A percentile compares a stretch with the other conserved stretches of the same genome.
Conservation (phyloP, 768 basidiomycete species). For the Psilocybe cubensis region DNA sequence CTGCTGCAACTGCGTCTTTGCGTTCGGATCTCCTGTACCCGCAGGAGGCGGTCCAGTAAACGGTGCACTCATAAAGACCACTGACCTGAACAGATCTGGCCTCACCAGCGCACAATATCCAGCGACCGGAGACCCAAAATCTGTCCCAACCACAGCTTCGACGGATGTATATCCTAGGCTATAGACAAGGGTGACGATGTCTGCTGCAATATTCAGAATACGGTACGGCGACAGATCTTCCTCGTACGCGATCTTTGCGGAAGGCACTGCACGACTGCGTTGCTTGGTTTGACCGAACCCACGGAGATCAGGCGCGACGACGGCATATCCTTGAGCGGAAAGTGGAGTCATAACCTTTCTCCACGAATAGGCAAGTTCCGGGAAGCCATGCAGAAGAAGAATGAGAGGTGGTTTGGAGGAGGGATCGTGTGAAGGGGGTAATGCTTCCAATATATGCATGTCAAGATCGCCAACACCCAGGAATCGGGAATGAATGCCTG, state of each 20-base stretch:
- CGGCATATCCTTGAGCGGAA: constrained; percentile 53
- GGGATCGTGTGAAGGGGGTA: constrained; percentile 23
- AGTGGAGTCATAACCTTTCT: constrained; percentile 59
- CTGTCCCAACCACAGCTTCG: constrained; percentile 61
- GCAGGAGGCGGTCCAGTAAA: constrained; percentile 50
- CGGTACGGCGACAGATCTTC: constrained; percentile 56
- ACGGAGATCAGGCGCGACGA: constrained; percentile 66
- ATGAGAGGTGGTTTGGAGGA: constrained; percentile 44
- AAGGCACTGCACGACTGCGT: not conserved
- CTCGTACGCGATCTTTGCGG: constrained; percentile 37
- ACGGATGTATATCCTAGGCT: constrained; percentile 52
- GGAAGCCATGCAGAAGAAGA: constrained; percentile 68
- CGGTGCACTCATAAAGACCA: constrained; percentile 65
- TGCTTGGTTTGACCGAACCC: constrained; percentile 51
- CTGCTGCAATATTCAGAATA: constrained; percentile 52
- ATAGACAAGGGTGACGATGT: constrained; percentile 53
- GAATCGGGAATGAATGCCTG: constrained; percentile 39
- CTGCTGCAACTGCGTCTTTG: constrained; percentile 15
- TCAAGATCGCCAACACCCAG: constrained; percentile 51
- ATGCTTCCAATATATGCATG: constrained; percentile 55
- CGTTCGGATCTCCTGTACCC: constrained; percentile 9
- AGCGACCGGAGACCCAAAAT: constrained; percentile 59
- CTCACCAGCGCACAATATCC: constrained; percentile 55
- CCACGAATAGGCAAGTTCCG: constrained; percentile 70
- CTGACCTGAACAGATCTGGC: constrained; percentile 57